These are phyloP conservation scores for Stemphylium lycopersici DNA, from an alignment of 2,329 filamentous ascomycete species.

Conservation along the genomic window DNA sequence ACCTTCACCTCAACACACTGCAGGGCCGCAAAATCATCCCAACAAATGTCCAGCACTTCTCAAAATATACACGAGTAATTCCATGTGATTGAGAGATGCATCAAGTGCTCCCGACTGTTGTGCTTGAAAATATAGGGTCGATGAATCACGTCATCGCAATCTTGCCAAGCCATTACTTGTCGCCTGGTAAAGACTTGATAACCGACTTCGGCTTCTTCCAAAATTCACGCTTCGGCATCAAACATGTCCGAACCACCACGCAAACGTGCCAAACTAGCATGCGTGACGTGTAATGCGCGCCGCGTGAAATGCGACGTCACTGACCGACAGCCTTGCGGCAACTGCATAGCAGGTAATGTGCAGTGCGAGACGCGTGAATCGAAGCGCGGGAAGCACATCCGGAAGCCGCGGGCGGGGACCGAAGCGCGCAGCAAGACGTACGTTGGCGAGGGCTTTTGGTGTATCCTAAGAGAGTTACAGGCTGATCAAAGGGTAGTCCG, in stretches of 20 bases:
- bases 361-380: slow-evolving; percentile 53
- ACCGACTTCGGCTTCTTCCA: slow-evolving; percentile 32
- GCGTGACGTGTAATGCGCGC: slow-evolving; percentile 53
- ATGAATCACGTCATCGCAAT: not conserved
- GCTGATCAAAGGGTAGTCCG: not conserved
- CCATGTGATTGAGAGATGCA: not conserved
- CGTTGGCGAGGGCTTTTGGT: not conserved
- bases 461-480: no score
- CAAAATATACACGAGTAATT: not conserved
- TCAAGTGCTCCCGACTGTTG: not conserved
- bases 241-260: slow-evolving; percentile 28
- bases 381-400: slow-evolving; percentile 51
- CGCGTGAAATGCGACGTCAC: slow-evolving; percentile 56
- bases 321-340: slow-evolving; percentile 52
- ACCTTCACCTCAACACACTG: not conserved
- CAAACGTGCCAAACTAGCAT: slow-evolving; percentile 52
- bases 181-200: slow-evolving; percentile 17
- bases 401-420: slow-evolving; percentile 27
- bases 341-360: slow-evolving; percentile 48
- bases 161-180: slow-evolving; percentile 19
- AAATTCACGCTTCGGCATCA: slow-evolving; percentile 16
- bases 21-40: not conserved
- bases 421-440: slow-evolving; percentile 27
- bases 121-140: not conserved
- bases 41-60: not conserved